Evolutionary conservation across 257 asterid species (phyloP).

Genomic region (Solanum rostratum): DNA sequence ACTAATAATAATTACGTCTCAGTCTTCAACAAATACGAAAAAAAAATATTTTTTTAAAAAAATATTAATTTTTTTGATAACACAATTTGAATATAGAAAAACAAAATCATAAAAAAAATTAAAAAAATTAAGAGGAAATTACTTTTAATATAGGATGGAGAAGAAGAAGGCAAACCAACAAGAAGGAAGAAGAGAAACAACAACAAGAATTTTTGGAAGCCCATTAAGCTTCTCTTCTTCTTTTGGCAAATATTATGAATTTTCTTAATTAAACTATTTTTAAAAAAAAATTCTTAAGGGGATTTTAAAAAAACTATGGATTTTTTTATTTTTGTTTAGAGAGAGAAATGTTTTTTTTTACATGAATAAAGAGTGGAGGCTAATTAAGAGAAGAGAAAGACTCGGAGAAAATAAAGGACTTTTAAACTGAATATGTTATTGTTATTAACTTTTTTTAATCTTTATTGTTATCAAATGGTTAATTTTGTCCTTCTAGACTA

Average conservation of each 20-base stretch:
- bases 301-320: background rate
- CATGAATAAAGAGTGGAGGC: background rate
- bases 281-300: background rate
- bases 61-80: background rate
- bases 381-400: background rate
- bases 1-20: background rate
- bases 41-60: no score
- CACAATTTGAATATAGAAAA: background rate
- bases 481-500: no score
- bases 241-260: constrained; percentile 3
- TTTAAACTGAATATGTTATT: background rate
- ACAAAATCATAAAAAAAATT: background rate
- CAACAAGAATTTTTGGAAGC: constrained; percentile 18
- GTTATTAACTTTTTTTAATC: background rate
- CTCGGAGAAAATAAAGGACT: constrained; percentile 7
- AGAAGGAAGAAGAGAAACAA: constrained; percentile 39
- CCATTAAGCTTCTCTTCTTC: constrained; percentile 29
- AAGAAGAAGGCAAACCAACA: constrained; percentile 43
- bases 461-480: background rate
- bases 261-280: background rate
- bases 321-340: constrained; percentile 4
- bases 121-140: background rate
- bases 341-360: background rate
- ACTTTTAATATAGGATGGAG: constrained; percentile 60
- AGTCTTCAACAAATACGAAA: background rate